Conservation (phyloP, 2,329 filamentous ascomycete genomes). For the Xylariaceae sp. region DNA sequence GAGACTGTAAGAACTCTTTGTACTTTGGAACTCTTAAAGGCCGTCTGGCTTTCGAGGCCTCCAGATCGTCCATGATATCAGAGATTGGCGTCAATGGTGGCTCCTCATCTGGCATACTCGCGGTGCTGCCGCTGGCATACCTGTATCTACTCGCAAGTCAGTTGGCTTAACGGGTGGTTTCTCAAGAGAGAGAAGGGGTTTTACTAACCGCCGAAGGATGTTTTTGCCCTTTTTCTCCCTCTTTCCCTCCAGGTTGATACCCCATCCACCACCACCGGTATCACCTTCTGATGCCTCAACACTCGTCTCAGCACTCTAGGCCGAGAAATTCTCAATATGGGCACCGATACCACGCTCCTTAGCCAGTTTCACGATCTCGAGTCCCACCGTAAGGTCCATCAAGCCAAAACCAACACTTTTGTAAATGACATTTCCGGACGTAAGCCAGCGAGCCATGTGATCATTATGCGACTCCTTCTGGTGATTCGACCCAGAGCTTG, state of each 20-base stretch:
- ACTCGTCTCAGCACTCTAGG: conserved; percentile 1
- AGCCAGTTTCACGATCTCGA: conserved; percentile 54
- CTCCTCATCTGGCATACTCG: neutral
- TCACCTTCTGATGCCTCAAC: neutral
- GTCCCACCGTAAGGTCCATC: conserved; percentile 63
- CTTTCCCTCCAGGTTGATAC: neutral
- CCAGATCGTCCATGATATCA: conserved; percentile 1
- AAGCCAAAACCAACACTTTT: conserved; percentile 64
- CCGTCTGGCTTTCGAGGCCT: too few species aligned
- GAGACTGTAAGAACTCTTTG: too few species aligned
- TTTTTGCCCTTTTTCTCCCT: neutral
- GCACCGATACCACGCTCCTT: conserved; percentile 52
- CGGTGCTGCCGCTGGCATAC: neutral
- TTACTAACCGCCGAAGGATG: neutral
- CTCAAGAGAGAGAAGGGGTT: neutral
- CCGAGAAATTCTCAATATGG: conserved; percentile 45
- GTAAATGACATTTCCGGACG: conserved; percentile 62
- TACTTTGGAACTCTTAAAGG: too few species aligned
- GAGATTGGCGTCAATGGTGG: neutral
- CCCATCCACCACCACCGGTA: neutral
- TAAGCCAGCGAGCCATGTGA: conserved; percentile 52
- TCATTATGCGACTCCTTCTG: conserved; percentile 43
- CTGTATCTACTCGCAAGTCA: neutral
- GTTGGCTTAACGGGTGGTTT: neutral
- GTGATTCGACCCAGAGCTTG: conserved; percentile 28